A percentile compares a stretch with the other conserved stretches of the same genome.
Evolutionary conservation across 257 asterid genomes (phyloP).

Genomic region (Nicotiana benthamiana): DNA sequence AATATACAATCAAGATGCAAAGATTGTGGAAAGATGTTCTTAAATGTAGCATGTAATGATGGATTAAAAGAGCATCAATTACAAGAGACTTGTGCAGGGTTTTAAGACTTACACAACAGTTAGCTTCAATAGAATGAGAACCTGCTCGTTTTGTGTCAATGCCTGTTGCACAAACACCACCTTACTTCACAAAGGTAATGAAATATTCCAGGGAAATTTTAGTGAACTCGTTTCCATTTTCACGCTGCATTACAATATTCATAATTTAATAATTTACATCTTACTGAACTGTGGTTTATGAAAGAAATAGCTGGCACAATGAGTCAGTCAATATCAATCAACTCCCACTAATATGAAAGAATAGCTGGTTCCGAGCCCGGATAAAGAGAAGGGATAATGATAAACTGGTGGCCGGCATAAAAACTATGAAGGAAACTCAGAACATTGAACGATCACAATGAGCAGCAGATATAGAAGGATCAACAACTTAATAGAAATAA

Average conservation of each 20-base stretch:
- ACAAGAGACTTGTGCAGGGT: neutral
- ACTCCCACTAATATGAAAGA: neutral
- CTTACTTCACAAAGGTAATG: constrained; percentile 33
- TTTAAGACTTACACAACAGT: constrained; percentile 52
- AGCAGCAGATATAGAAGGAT: neutral
- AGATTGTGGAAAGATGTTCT: neutral
- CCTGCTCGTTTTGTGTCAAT: constrained; percentile 31
- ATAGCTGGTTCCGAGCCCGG: neutral
- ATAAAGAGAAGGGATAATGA: neutral
- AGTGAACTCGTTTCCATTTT: constrained; percentile 32
- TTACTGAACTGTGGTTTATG: neutral
- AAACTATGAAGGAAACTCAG: neutral
- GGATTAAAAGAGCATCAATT: neutral
- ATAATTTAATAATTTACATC: constrained; percentile 4
- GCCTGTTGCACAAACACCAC: constrained; percentile 18
- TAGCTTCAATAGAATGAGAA: constrained; percentile 42
- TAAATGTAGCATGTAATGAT: neutral
- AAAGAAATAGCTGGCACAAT: neutral
- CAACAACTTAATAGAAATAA: neutral
- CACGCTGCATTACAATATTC: constrained; percentile 37
- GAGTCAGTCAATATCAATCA: neutral
- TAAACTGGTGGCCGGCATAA: neutral
- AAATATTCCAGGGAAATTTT: constrained; percentile 48
- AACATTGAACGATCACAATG: neutral
- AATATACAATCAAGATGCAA: neutral